Percentiles rank a stretch among this genome's conserved stretches.
Conservation (phyloP, 2,329 filamentous ascomycete species). For the Alternaria incomplexa region DNA sequence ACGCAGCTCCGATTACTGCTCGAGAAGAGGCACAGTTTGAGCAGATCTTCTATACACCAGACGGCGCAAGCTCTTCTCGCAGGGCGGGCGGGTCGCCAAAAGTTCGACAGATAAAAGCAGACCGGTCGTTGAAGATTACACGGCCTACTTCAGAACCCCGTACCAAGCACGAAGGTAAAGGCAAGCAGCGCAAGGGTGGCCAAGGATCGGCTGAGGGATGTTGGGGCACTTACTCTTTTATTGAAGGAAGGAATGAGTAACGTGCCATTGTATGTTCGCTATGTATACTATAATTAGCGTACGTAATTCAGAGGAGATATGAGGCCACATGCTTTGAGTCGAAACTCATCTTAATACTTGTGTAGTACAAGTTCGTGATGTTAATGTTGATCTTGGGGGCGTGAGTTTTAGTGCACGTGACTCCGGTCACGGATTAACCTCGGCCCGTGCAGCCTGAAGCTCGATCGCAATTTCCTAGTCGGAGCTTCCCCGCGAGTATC, state of each 20-base stretch:
- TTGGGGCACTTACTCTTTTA: conserved; percentile 2
- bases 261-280: background rate
- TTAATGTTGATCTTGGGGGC: background rate
- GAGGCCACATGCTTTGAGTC: background rate
- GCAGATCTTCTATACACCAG: background rate
- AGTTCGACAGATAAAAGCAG: background rate
- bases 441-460: conserved; percentile 26
- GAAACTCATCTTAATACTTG: background rate
- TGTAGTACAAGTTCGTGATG: background rate
- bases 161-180: background rate
- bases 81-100: background rate
- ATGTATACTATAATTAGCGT: background rate
- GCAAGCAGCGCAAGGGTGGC: background rate
- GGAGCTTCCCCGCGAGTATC: conserved; percentile 29
- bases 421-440: conserved; percentile 12
- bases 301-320: background rate
- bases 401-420: conserved; percentile 14
- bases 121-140: background rate
- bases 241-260: background rate
- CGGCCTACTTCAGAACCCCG: background rate
- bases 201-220: background rate
- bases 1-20: background rate
- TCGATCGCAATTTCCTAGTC: conserved; percentile 30
- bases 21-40: background rate
- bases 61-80: background rate